Conservation (phyloP, 768 basidiomycete species). For the Calvatia gigantea region DNA sequence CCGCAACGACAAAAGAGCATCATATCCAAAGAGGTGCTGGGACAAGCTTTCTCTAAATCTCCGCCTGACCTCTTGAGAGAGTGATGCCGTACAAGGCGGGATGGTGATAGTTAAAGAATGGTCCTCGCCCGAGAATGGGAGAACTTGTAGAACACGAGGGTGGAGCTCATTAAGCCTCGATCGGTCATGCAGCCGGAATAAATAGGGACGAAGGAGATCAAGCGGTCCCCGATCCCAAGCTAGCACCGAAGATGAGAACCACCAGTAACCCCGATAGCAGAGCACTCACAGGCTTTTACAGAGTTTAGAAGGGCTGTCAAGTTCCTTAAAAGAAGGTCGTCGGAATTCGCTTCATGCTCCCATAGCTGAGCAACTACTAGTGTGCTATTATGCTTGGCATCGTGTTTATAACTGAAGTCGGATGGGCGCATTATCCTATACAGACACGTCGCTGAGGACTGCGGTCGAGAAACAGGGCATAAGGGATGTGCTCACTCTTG, state of each 20-base stretch:
- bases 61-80: conserved; percentile 34
- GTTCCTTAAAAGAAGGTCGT: conserved; percentile 26
- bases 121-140: conserved; percentile 33
- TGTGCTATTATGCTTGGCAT: conserved; percentile 56
- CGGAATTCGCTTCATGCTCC: conserved; percentile 31
- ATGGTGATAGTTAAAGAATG: conserved; percentile 29
- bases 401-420: conserved; percentile 81
- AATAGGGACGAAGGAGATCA: conserved; percentile 45
- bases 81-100: conserved; percentile 19
- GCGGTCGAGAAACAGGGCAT: not conserved
- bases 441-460: not conserved
- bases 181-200: conserved; percentile 30
- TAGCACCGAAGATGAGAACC: conserved; percentile 11
- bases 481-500: conserved; percentile 58
- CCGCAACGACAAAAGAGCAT: conserved; percentile 47
- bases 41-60: conserved; percentile 50
- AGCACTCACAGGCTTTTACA: conserved; percentile 29
- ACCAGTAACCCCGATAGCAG: not conserved
- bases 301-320: conserved; percentile 26
- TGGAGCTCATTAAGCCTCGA: conserved; percentile 32
- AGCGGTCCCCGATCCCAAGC: conserved; percentile 46
- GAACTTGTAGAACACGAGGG: conserved; percentile 40
- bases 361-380: conserved; percentile 59
- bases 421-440: conserved; percentile 55
- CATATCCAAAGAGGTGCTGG: conserved; percentile 62